phyloP scores from a whole-genome alignment of 805 yeast genomes.

The Lipomyces starkeyi region DNA sequence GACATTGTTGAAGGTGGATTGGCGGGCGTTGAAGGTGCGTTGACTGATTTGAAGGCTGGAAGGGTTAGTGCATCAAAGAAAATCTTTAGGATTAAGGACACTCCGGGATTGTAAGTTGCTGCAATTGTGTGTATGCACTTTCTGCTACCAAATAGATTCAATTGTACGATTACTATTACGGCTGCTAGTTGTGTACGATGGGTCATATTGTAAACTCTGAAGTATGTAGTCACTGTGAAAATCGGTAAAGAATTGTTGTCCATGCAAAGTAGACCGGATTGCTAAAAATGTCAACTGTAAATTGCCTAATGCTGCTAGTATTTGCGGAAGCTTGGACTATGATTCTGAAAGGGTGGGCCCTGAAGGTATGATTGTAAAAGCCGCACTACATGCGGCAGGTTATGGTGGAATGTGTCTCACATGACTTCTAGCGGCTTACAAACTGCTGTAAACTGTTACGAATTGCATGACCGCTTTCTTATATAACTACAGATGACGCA shows the following conservation, averaged over 20 bases:
- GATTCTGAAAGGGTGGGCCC: too few relatives aligned
- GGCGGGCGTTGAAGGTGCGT: constrained; percentile 12
- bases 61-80: constrained; percentile 19
- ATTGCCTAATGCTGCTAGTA: not conserved
- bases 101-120: constrained; percentile 20
- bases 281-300: too few relatives aligned
- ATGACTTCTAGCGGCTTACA: not conserved
- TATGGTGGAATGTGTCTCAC: not conserved
- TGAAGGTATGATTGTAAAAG: not conserved
- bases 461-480: not conserved
- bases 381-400: not conserved
- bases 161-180: too few relatives aligned
- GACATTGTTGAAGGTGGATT: constrained; percentile 16
- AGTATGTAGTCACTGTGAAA: not conserved
- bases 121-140: not conserved
- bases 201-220: not conserved
- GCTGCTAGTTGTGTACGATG: not conserved
- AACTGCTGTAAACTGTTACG: not conserved
- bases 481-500: too few relatives aligned
- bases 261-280: not conserved
- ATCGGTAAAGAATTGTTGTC: not conserved
- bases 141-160: not conserved
- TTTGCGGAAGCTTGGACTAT: not conserved
- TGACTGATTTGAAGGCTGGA: constrained; percentile 3
- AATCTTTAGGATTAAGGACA: constrained; percentile 23